Base-by-base conservation (phyloP, 2,329 filamentous ascomycete genomes). In the Xylaria sp. region DNA sequence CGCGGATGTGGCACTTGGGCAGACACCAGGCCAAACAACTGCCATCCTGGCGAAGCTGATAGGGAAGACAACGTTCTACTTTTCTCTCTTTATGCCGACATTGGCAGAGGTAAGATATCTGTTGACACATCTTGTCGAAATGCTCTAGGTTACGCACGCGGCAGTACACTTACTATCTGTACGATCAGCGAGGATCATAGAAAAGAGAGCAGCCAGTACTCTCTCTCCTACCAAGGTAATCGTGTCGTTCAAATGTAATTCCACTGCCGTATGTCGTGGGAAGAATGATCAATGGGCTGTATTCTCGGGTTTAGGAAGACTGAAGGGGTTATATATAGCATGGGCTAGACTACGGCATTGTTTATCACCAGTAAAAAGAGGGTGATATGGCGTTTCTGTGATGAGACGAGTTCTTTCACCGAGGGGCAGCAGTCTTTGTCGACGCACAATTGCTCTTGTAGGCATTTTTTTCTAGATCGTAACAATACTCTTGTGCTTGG, bases 21-120 rank as follows among this genome's bases (percentile, higher is more conserved):
- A 71, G 25, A 29, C 64, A 55, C 1, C 3, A 29, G 1, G 61
- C 55, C 15, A 60, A 13, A 40, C 66, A 73, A 3, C 56, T 46
- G 6, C 51, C 41, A 6, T 62, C 37, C 9, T 58, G 41, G 19
- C 52, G 67, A 1, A 68, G 57, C 4, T 66, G 52, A 31, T 67
- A 67, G 7, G 60, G 19, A 51, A 60, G 64, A 33, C 71, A 73
- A 9, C 57, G 54, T 9, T 65, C 31, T 25, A 62, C 23, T 8
- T 51, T 54, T 3, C 67, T 54, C 44, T 71, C 65, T 35, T 69
- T 70, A 57, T 72, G 71, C 4, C 63, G 35, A n/a, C 71, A 72
- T n/a, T 44, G 49, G 52, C 64, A 70, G 19, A 67, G 55, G 27
- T 62, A 54, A 2, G 67, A 68, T 7, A 48, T 41, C 19, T 60